phyloP scores from a whole-genome alignment of 306 rosid genomes.

The Prunus dulcis region DNA sequence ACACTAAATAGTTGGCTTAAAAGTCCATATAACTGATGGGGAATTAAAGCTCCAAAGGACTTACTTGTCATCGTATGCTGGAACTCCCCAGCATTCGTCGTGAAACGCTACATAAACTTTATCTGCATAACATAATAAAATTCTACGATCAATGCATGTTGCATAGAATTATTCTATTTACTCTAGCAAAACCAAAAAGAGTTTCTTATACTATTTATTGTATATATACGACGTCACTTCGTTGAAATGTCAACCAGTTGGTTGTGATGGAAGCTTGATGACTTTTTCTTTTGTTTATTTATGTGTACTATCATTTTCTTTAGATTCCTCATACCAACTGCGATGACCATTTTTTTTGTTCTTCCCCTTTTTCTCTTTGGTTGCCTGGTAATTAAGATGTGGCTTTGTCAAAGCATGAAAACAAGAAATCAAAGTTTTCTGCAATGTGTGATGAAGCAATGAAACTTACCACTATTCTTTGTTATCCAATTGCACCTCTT shows the following conservation, averaged over 20 bases:
- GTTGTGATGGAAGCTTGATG: constrained; percentile 2
- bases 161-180: not conserved
- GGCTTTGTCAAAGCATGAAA: not conserved
- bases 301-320: constrained; percentile 6
- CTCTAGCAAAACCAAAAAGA: not conserved
- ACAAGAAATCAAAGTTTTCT: not conserved
- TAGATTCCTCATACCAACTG: constrained; percentile 18
- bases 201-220: not conserved
- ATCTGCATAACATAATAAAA: constrained; percentile 40
- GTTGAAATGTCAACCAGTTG: constrained; percentile 7
- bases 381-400: not conserved
- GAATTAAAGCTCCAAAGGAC: not conserved
- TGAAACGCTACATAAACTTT: constrained; percentile 80
- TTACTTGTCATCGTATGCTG: constrained; percentile 87
- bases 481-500: constrained; percentile 91
- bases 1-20: not conserved
- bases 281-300: constrained; percentile 4
- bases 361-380: not conserved
- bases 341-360: not conserved
- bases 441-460: not conserved
- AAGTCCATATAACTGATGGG: too few species aligned
- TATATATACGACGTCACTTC: not conserved
- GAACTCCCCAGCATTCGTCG: constrained; percentile 98
- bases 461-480: constrained; percentile 60
- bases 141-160: not conserved